Percentiles rank a stretch among this genome's conserved stretches.
These are phyloP conservation scores for Schizopora paradoxa DNA, from an alignment of 1,284 basidiomycete species.

Conservation along the genomic window DNA sequence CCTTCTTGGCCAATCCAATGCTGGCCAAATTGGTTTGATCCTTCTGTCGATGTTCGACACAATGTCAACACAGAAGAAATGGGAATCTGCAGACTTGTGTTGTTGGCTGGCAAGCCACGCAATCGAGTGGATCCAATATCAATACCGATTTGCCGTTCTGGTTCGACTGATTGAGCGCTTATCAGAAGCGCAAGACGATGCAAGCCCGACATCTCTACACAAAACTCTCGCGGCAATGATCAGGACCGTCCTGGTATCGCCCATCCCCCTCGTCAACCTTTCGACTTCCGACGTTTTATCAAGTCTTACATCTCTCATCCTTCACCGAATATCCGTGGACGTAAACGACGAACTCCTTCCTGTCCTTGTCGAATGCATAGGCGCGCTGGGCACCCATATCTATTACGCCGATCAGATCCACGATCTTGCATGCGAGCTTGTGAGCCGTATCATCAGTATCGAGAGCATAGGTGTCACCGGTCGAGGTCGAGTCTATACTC, in stretches of 20 bases:
- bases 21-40: slow-evolving; percentile 68
- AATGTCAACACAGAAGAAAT: slow-evolving; percentile 59
- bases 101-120: slow-evolving; percentile 78
- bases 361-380: slow-evolving; percentile 72
- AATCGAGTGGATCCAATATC: slow-evolving; percentile 84
- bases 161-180: slow-evolving; percentile 82
- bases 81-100: slow-evolving; percentile 72
- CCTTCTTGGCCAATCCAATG: slow-evolving; percentile 74
- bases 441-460: slow-evolving; percentile 67
- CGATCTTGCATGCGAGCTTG: slow-evolving; percentile 84
- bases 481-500: slow-evolving; percentile 36
- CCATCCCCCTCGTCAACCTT: slow-evolving; percentile 81
- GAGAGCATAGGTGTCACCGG: slow-evolving; percentile 57
- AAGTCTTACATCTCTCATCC: slow-evolving; percentile 67
- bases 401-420: slow-evolving; percentile 97
- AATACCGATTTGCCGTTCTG: slow-evolving; percentile 89
- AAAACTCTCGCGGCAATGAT: slow-evolving; percentile 77
- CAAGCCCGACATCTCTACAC: slow-evolving; percentile 51
- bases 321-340: slow-evolving; percentile 65
- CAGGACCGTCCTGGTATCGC: slow-evolving; percentile 77
- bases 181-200: slow-evolving; percentile 59
- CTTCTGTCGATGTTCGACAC: slow-evolving; percentile 67
- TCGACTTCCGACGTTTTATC: slow-evolving; percentile 88
- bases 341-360: slow-evolving; percentile 67
- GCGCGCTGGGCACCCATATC: slow-evolving; percentile 82